Percentiles rank a stretch among this genome's conserved stretches.
Conservation (phyloP, 257 asterid genomes). For the Cynanchum wilfordii region DNA sequence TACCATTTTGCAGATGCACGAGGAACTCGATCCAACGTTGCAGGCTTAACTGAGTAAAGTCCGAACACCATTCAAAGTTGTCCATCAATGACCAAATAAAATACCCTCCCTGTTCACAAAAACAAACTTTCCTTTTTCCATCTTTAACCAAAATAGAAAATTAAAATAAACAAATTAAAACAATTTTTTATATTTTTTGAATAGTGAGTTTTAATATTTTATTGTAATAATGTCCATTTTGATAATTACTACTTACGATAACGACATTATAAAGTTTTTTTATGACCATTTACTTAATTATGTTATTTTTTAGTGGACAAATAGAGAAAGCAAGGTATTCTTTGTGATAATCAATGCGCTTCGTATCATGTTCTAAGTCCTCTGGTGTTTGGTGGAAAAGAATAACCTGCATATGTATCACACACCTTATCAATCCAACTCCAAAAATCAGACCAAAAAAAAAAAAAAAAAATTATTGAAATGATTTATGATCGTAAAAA, state of each 20-base stretch:
- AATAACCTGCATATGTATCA: constrained; percentile 49
- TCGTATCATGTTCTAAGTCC: constrained; percentile 31
- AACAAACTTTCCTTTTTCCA: background rate
- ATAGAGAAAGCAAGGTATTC: constrained; percentile 18
- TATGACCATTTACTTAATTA: too few species aligned
- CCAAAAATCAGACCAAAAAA: too few species aligned
- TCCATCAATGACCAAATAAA: constrained; percentile 77
- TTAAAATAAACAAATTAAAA: too few species aligned
- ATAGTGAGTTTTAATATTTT: too few species aligned
- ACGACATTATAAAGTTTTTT: too few species aligned
- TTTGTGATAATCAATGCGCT: constrained; percentile 21
- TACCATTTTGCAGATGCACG: constrained; percentile 65
- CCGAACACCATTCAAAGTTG: constrained; percentile 73
- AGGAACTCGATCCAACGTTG: constrained; percentile 46
- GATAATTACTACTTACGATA: too few species aligned
- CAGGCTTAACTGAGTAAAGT: constrained; percentile 35
- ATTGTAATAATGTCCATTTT: too few species aligned
- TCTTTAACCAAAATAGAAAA: too few species aligned
- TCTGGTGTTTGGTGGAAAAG: constrained; percentile 26
- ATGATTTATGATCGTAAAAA: too few species aligned
- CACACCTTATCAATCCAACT: constrained; percentile 54
- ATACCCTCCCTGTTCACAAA: constrained; percentile 44
- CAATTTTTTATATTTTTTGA: too few species aligned
- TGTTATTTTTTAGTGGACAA: too few species aligned
- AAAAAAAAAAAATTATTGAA: too few species aligned